Conservation (phyloP, 129 eudicot genomes). For the Lactuca sativa region DNA sequence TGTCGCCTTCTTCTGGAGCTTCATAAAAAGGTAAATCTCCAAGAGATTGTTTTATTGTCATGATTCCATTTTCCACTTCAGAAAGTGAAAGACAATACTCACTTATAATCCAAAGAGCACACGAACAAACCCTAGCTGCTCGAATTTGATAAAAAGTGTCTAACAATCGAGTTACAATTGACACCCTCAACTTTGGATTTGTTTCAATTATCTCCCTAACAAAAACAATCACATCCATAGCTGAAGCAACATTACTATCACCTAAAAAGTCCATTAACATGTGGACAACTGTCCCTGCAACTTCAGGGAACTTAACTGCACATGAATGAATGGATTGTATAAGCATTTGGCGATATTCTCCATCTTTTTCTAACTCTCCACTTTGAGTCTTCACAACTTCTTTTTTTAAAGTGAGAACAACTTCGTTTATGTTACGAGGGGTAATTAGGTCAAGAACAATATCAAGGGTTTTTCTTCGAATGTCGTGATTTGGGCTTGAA, state of each 20-base stretch:
- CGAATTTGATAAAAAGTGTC: slow-evolving; percentile 95
- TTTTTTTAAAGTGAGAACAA: slow-evolving; percentile 85
- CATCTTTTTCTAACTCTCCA: slow-evolving; percentile 92
- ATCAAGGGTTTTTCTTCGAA: slow-evolving; percentile 85
- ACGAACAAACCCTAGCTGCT: slow-evolving; percentile 83
- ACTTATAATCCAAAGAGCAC: slow-evolving; percentile 97
- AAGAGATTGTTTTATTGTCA: slow-evolving; percentile 81
- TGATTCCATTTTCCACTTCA: slow-evolving; percentile 89
- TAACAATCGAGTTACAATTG: slow-evolving; percentile 71
- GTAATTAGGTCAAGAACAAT: slow-evolving; percentile 92
- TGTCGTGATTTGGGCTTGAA: slow-evolving; percentile 93
- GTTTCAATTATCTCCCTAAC: slow-evolving; percentile 91
- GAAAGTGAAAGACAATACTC: slow-evolving; percentile 91
- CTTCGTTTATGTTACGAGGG: slow-evolving; percentile 87
- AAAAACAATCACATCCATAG: slow-evolving; percentile 85
- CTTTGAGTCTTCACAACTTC: slow-evolving; percentile 94
- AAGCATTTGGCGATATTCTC: slow-evolving; percentile 93
- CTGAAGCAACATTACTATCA: slow-evolving; percentile 86
- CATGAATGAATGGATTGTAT: slow-evolving; percentile 96
- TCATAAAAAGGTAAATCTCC: slow-evolving; percentile 86
- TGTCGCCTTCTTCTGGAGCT: slow-evolving; percentile 65
- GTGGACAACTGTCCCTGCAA: slow-evolving; percentile 91
- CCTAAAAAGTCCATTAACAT: slow-evolving; percentile 96
- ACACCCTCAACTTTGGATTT: slow-evolving; percentile 85
- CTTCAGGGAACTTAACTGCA: slow-evolving; percentile 96